Base-by-base conservation (phyloP, 192 early-diverging fungal species). In the Backusella sp. region DNA sequence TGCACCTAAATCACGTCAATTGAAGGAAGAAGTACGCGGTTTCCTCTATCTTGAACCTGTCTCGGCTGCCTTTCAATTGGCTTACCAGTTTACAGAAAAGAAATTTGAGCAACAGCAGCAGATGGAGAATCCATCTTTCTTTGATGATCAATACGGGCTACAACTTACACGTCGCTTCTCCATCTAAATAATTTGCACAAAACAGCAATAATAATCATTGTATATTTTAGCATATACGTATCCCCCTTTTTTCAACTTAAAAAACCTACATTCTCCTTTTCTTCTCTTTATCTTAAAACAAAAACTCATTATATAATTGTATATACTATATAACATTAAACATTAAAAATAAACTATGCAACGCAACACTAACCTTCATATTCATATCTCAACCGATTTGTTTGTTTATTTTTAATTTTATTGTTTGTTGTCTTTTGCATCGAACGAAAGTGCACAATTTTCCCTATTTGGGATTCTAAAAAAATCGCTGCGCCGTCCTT, bases 1-100 rank as follows among this genome's bases (percentile, higher is more conserved):
- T 36, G 37, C 32, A 36, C 28, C 42, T 8, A 59, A 70, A 52
- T 52, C 65, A 21, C 17, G 30, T 36, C 34, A 76, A 49, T 35
- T 49, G 19, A 44, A 35, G 37, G 75, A 76, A 56, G 75, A 76
- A 76, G 34, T 76, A 4, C 66, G 37, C 42, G 73, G 73, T 19
- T 74, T 74, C 41, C 26, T 74, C 14, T 74, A 74, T 65, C 59
- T 66, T 41, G 62, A 74, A 23, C 53, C 46, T 21, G 39, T 62
- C 23, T 37, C 72, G 17, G n/a, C 53, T 59, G 70, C 42, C 17
- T 49, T 71, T 23, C 70, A 71, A 71, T 23, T 71, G 1, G 39
- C 70, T 15, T 49, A 71, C 12, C 26, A 46, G 7, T 39, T 12
- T 28, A 71, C 42, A 62, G 56, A 62, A 62, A 62, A 62, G 56